Evolutionary conservation across 345 rosid species (phyloP).

Genomic region (Eucalyptus camaldulensis): DNA sequence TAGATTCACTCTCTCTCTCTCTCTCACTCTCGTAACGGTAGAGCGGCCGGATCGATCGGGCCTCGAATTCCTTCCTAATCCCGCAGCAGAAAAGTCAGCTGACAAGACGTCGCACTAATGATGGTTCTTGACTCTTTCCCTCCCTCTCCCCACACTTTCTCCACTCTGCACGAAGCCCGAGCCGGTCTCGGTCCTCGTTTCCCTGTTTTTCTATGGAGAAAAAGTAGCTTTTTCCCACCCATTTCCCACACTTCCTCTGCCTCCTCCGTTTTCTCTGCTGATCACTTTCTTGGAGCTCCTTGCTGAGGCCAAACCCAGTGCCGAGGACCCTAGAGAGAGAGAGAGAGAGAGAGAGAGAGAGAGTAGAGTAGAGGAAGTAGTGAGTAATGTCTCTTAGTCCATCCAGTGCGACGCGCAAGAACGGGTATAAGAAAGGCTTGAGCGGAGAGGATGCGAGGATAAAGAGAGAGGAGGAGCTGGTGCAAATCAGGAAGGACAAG

Average conservation of each 20-base stretch:
- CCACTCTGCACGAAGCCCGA: not conserved
- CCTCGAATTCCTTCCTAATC: not conserved
- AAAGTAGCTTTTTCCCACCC: not conserved
- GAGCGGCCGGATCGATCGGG: not conserved
- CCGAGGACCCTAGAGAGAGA: not conserved
- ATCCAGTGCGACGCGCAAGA: constrained; percentile 16
- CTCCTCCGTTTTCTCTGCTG: not conserved
- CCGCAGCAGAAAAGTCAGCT: not conserved
- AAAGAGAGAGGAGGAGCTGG: constrained; percentile 43
- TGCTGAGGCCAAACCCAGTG: not conserved
- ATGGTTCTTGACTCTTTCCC: not conserved
- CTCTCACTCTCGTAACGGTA: not conserved
- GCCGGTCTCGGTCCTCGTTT: not conserved
- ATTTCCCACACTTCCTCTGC: not conserved
- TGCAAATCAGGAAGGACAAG: constrained; percentile 43
- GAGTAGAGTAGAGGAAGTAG: too few species aligned
- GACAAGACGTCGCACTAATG: not conserved
- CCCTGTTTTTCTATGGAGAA: not conserved
- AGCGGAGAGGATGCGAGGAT: constrained; percentile 32
- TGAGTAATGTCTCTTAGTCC: constrained; percentile 34
- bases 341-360: not conserved
- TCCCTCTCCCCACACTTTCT: not conserved
- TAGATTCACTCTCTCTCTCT: not conserved
- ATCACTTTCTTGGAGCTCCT: not conserved
- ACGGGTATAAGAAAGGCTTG: constrained; percentile 30